Conservation (phyloP, 257 asterid species). For the Echites panduratus region DNA sequence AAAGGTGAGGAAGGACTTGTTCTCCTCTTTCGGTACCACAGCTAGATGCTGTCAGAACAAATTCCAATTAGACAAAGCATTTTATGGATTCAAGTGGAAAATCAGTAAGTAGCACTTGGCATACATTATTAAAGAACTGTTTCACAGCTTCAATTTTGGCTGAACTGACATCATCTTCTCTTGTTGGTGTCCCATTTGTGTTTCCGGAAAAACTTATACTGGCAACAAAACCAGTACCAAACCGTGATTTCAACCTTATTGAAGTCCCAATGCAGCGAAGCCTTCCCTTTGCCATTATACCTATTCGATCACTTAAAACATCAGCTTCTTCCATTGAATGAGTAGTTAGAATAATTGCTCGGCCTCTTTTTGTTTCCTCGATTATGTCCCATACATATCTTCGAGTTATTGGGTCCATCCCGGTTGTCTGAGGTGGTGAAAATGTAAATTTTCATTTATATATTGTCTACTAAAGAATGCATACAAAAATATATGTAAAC, state of each 20-base stretch:
- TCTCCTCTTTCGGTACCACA: conserved; percentile 80
- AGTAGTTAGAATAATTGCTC: conserved; percentile 84
- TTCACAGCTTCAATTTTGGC: conserved; percentile 55
- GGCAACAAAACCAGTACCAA: conserved; percentile 92
- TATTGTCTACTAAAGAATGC: conserved; percentile 2
- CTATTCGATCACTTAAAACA: conserved; percentile 80
- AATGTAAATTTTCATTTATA: not conserved
- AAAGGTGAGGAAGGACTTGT: conserved; percentile 71
- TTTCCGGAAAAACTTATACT: conserved; percentile 66
- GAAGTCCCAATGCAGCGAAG: conserved; percentile 98
- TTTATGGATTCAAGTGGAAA: not conserved
- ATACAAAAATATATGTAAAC: not conserved
- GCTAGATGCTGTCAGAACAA: conserved; percentile 48
- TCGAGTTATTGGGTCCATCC: conserved; percentile 94
- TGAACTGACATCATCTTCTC: conserved; percentile 30
- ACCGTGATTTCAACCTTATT: conserved; percentile 77
- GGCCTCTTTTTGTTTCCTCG: conserved; percentile 81
- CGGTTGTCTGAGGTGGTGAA: conserved; percentile 58
- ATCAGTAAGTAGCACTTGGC: conserved; percentile 35
- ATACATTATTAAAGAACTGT: conserved; percentile 68
- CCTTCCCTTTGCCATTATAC: conserved; percentile 96
- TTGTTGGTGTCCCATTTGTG: conserved; percentile 34
- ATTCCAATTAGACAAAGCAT: not conserved
- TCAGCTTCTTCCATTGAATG: conserved; percentile 99
- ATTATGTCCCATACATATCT: conserved; percentile 96